phyloP scores from a whole-genome alignment of 257 asterid genomes.

The Solanum virginianum region DNA sequence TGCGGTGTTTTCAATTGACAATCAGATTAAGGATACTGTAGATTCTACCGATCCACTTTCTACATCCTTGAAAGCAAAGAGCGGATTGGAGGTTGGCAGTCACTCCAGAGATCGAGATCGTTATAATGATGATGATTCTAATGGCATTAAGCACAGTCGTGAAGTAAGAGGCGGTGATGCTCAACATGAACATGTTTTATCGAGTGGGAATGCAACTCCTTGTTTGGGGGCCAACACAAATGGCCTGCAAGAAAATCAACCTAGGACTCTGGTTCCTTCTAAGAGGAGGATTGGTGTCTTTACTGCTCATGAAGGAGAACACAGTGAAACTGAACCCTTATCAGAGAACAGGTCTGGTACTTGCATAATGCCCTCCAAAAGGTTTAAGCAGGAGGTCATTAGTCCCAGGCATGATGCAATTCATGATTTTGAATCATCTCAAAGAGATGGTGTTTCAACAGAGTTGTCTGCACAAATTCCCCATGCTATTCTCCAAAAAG shows the following conservation, averaged over 20 bases:
- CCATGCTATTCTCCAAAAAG: neutral
- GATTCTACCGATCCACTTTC: constrained; percentile 28
- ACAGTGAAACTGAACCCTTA: constrained; percentile 1
- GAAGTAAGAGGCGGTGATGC: constrained; percentile 1
- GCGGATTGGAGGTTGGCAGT: constrained; percentile 27
- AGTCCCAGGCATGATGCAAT: neutral
- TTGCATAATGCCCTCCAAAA: constrained; percentile 15
- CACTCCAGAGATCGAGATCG: constrained; percentile 9
- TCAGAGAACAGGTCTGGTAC: constrained; percentile 10
- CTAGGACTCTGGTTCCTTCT: constrained; percentile 14
- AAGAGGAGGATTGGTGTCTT: constrained; percentile 14
- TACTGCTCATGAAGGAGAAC: constrained; percentile 10
- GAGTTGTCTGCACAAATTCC: neutral
- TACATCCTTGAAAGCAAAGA: constrained; percentile 35
- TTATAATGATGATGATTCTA: constrained; percentile 1
- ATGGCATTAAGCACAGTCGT: neutral
- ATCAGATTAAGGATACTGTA: constrained; percentile 49
- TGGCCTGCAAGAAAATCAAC: constrained; percentile 10
- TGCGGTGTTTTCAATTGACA: neutral
- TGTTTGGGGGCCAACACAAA: constrained; percentile 2
- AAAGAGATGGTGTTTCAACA: constrained; percentile 7
- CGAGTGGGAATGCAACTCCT: constrained; percentile 1
- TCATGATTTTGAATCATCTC: constrained; percentile 4
- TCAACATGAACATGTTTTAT: neutral
- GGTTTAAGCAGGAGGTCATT: constrained; percentile 22